Evolutionary conservation across 345 rosid genomes (phyloP), one percentile per base, ranked within the genome.

Genomic region (Turritis glabra): DNA sequence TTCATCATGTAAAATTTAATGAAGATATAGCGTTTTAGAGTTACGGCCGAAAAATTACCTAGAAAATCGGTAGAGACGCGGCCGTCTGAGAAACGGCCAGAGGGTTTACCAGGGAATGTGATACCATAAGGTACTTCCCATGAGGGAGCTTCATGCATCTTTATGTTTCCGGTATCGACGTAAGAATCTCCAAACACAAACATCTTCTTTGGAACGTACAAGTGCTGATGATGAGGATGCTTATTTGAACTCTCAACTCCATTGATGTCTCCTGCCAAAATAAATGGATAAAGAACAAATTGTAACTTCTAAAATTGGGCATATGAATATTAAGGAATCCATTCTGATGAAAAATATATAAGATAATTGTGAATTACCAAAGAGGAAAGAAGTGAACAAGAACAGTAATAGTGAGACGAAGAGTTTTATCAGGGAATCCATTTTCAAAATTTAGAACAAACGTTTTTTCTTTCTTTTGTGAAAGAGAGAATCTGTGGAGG

Each of bases 131-230:
- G 91, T 19, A 54, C 2, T 55, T 68, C 79, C 91, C 91, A 87
- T 0, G 88, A 72, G n/a, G 25, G 37, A 9, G 77, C 65, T 8
- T 43, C 38, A 14, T 74, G 43, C 15, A 21, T 74, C 2, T 29
- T 17, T 35, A 47, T 76, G 81, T 87, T 87, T n/a, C 90, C 87
- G 1, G 88, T 83, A 74, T 85, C 91, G 2, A 71, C 86, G 21
- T 80, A 87, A 1, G 91, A 87, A 73, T 85, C 87, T 29, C 91
- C 91, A 26, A 85, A 87, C 23, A 79, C 91, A 38, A 87, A 83
- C 26, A 85, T 74, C 73, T 73, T 85, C 37, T 53, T 72, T 54
- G 84, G 80, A n/a, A 44, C 48, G 18, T 25, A 23, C 38, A 41
- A 70, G 19, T 25, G 55, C 14, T 32, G n/a, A 35, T 35, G 58